These are phyloP conservation scores for Globisporangium paroecandrum DNA, from an alignment of 352 stramenopile species.

Conservation along the genomic window DNA sequence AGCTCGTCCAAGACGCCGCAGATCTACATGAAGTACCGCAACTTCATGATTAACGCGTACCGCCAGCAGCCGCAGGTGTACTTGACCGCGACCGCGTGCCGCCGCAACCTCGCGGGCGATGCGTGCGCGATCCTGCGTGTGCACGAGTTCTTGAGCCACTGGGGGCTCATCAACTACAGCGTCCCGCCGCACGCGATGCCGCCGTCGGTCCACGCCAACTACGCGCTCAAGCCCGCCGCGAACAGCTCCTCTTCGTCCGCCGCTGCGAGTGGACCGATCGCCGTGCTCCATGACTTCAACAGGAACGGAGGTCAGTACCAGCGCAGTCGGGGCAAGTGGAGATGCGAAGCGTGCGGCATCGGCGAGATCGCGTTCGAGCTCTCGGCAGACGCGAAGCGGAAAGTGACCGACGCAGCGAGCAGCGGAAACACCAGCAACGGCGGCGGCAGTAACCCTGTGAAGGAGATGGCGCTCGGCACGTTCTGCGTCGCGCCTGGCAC, in stretches of 20 bases:
- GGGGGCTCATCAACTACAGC: conserved; percentile 85
- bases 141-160: conserved; percentile 84
- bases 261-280: conserved; percentile 12
- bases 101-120: conserved; percentile 74
- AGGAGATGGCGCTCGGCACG: conserved; percentile 37
- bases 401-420: conserved; percentile 22
- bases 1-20: conserved; percentile 49
- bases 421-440: conserved; percentile 7
- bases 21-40: conserved; percentile 85
- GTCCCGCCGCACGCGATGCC: conserved; percentile 71
- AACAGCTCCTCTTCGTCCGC: conserved; percentile 1
- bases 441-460: conserved; percentile 21
- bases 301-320: neutral
- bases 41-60: conserved; percentile 85
- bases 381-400: conserved; percentile 54
- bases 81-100: conserved; percentile 78
- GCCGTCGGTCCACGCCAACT: conserved; percentile 52
- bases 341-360: conserved; percentile 50
- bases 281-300: conserved; percentile 32
- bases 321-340: neutral
- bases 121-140: conserved; percentile 81
- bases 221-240: conserved; percentile 35
- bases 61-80: conserved; percentile 77
- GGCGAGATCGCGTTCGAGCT: conserved; percentile 54
- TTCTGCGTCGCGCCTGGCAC: conserved; percentile 53